Evolutionary conservation across 1,284 basidiomycete genomes (phyloP).

Genomic region (Moniliella sp.): DNA sequence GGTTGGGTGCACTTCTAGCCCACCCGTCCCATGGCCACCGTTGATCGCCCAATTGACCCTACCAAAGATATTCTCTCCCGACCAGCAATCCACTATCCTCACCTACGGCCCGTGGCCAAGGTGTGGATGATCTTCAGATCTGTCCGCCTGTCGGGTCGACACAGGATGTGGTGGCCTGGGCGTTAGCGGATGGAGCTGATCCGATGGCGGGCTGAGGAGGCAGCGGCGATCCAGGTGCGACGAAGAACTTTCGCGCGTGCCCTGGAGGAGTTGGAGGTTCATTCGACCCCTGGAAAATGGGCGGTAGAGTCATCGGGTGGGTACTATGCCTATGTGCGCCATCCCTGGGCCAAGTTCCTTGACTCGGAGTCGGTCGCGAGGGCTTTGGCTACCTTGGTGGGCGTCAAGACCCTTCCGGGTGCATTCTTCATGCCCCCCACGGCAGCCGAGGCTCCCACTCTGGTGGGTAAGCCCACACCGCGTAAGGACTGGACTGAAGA

Average conservation of each 20-base stretch:
- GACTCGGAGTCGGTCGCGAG: conserved; percentile 10
- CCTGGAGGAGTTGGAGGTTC: too few species aligned
- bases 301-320: conserved; percentile 22
- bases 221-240: conserved; percentile 41
- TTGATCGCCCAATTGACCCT: conserved; percentile 2
- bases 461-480: too few species aligned
- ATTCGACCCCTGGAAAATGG: too few species aligned
- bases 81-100: too few species aligned
- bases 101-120: conserved; percentile 41
- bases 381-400: conserved; percentile 11
- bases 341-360: conserved; percentile 15
- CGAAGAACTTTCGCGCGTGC: conserved; percentile 44
- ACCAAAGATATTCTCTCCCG: background rate
- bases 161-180: conserved; percentile 16
- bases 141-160: conserved; percentile 11
- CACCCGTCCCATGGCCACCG: conserved; percentile 40
- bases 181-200: conserved; percentile 9
- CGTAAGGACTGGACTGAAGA: too few species aligned
- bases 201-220: conserved; percentile 38
- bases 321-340: conserved; percentile 31
- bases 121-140: conserved; percentile 50
- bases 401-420: conserved; percentile 13
- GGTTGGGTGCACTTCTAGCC: conserved; percentile 53
- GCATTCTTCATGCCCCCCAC: too few species aligned
- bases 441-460: too few species aligned